Base-by-base conservation (phyloP, 495 filamentous ascomycete genomes). In the Daldinia bambusicola region DNA sequence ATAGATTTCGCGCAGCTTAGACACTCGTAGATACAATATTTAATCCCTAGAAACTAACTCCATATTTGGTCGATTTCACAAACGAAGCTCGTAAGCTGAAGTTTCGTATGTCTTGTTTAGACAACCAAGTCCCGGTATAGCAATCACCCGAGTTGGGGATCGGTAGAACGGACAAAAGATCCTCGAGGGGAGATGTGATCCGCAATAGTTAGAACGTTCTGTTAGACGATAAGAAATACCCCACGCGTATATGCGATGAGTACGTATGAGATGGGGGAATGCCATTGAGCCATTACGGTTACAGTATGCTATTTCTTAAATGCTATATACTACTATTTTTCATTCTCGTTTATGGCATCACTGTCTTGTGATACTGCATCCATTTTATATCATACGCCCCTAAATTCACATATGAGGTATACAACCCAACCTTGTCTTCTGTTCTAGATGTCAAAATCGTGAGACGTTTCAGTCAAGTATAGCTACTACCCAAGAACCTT, bases 101-200 rank as follows among this genome's bases (percentile, higher is more conserved):
- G 51, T 32, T 48, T 48, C 8, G 20, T 68, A 65, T 62, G 32
- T 37, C 57, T 63, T 63, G 0, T 59, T 26, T 20, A 37, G 18
- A 34, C 16, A 31, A 16, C 41, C 4, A 73, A 60, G 70, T 57
- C 56, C 70, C 70, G 70, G 70, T 63, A 32, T 66, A 73, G 70
- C 36, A 70, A 73, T 73, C 61, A 41, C 61, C 70, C 70, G 70
- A 73, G 66, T 48, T 55, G 41, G 51, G 1, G 63, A 43, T 50
- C 62, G 68, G 61, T 66, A 71, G 57, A 51, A n/a, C 26, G 38
- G 32, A 61, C 48, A 34, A 50, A 60, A 65, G 55, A 57, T 14
- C 41, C 52, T 71, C 62, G 40, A 70, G 31, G 61, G 16, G 40
- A 22, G 36, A 18, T 31, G 22, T 55, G 36, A 61, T 61, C 64